Conservation (phyloP, 2,329 filamentous ascomycete genomes). For the Chalara sp. region DNA sequence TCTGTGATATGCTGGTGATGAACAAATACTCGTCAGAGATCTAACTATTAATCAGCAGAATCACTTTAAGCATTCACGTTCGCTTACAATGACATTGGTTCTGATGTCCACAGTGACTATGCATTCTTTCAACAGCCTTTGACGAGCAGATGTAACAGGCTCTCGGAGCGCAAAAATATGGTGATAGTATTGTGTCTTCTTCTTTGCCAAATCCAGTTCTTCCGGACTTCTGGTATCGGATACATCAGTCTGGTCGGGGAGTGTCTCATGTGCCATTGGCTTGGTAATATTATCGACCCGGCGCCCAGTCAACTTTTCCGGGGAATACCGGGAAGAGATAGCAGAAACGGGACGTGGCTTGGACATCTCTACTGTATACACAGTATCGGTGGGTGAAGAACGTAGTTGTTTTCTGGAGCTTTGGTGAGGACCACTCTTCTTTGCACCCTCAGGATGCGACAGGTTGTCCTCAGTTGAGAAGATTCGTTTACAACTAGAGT, state of each 20-base stretch:
- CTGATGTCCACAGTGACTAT: slow-evolving; percentile 57
- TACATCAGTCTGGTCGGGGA: background rate
- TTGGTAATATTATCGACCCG: slow-evolving; percentile 18
- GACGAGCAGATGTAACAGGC: slow-evolving; percentile 18
- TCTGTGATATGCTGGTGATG: slow-evolving; percentile 65
- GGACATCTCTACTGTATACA: no score
- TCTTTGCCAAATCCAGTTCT: slow-evolving; percentile 20
- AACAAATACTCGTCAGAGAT: slow-evolving; percentile 70
- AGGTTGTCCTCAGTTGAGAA: no score
- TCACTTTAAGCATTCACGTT: slow-evolving; percentile 4
- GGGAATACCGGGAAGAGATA: no score
- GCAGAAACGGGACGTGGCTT: no score
- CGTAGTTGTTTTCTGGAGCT: no score
- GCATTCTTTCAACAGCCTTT: slow-evolving; percentile 24
- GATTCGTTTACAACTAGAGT: no score
- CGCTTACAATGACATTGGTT: slow-evolving; percentile 55
- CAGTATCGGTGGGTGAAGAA: no score
- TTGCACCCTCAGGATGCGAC: no score
- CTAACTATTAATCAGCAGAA: slow-evolving; percentile 33
- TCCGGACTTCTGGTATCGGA: slow-evolving; percentile 21
- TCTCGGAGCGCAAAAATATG: slow-evolving; percentile 29
- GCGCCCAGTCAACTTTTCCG: slow-evolving; percentile 4
- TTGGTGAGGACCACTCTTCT: no score
- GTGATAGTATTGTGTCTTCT: slow-evolving; percentile 27
- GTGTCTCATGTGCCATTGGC: no score